Evolutionary conservation across 2,329 filamentous ascomycete species (phyloP).

Genomic region (Alternaria solani): DNA sequence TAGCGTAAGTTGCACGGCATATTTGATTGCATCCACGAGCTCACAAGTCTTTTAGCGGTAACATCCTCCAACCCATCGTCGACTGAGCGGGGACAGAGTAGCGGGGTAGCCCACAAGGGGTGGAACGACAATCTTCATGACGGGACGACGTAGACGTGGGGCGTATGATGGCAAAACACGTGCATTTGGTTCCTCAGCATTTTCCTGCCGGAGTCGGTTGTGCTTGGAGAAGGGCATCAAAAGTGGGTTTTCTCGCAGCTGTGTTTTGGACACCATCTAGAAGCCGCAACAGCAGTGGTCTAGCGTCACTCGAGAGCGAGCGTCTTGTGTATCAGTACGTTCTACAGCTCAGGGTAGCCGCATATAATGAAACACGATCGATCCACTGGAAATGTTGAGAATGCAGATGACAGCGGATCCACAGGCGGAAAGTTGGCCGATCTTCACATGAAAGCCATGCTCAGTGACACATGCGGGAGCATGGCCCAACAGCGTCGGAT

Average conservation of each 20-base stretch:
- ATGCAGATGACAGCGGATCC: slow-evolving; percentile 24
- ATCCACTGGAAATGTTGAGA: slow-evolving; percentile 24
- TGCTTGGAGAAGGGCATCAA: slow-evolving; percentile 37
- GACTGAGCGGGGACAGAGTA: slow-evolving; percentile 26
- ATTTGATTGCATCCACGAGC: slow-evolving; percentile 6
- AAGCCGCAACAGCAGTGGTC: slow-evolving; percentile 22
- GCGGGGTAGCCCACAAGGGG: slow-evolving; percentile 11
- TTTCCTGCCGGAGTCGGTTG: slow-evolving; percentile 42
- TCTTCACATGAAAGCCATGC: slow-evolving; percentile 39
- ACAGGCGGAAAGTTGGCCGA: slow-evolving; percentile 28
- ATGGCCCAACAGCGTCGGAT: slow-evolving; percentile 20
- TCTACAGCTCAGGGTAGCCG: slow-evolving; percentile 29
- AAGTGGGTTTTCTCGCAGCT: slow-evolving; percentile 26
- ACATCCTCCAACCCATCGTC: slow-evolving; percentile 49
- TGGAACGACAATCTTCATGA: slow-evolving; percentile 24
- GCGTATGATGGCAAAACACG: slow-evolving; percentile 26
- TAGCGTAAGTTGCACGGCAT: slow-evolving; percentile 47
- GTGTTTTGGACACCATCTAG: slow-evolving; percentile 25
- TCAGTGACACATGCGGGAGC: slow-evolving; percentile 18
- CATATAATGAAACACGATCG: slow-evolving; percentile 34
- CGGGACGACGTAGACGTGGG: slow-evolving; percentile 23
- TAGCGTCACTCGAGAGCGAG: slow-evolving; percentile 23
- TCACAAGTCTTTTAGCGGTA: slow-evolving; percentile 43
- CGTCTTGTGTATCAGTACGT: slow-evolving; percentile 25
- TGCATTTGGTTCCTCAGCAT: slow-evolving; percentile 44